Base-by-base conservation (phyloP, 345 rosid species). In the Populus ilicifolia region DNA sequence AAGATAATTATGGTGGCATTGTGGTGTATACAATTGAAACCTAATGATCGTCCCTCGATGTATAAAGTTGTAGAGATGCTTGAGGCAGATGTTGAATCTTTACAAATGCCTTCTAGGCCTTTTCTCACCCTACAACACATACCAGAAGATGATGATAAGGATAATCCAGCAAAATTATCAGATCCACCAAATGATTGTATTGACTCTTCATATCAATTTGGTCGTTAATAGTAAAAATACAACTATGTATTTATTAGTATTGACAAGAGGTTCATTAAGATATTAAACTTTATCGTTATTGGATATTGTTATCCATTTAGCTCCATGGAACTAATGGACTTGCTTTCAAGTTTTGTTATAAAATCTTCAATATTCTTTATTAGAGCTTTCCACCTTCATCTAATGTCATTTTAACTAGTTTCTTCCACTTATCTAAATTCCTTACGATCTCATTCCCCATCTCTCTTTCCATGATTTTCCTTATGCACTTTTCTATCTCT, bases 341-440 rank as follows among this genome's bases (percentile, higher is more conserved):
- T 61, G 48, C 46, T 71, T 3, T 84, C 78, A 36, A 50, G 21
- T 20, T 72, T 71, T 2, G 85, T 80, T 10, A 81, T 82, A 64
- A 89, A 83, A 39, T 52, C 38, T 30, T 88, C 79, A 62, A 88
- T 88, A 76, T 85, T 85, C 56, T 33, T 50, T 68, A 50, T 89
- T 87, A 3, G 93, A 80, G 67, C 86, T 80, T 80, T 27, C 93
- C 93, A 35, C 89, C 92, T 77, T 81, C 80, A 65, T 80, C 70
- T n/a, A 89, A 80, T 13, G 92, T 84, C 74, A 79, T 82, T 27
- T 69, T 64, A n/a, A 88, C 94, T 75, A 85, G 75, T 23, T 80
- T 75, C 69, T 85, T 89, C 90, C 85, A 84, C 77, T 85, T 90
- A 27, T 0, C 50, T 0, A 84, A 85, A 12, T 89, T 89, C 48